Base-by-base conservation (phyloP, 2,329 filamentous ascomycete genomes). In the Cryoendolithus antarcticus region DNA sequence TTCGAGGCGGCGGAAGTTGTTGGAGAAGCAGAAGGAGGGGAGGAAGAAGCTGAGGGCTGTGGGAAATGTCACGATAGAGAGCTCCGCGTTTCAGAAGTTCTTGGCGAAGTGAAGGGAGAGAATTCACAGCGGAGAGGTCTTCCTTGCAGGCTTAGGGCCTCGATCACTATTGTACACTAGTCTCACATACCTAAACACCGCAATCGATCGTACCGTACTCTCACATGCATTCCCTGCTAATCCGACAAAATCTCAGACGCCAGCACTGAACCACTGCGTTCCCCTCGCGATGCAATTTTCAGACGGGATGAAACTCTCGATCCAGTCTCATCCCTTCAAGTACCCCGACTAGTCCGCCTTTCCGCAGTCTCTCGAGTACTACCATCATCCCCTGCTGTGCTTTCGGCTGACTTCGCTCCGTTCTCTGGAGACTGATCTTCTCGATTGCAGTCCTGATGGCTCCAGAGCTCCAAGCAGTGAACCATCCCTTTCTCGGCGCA, bases 1-100 rank as follows among this genome's bases (percentile, higher is more conserved):
- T 10, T 77, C 77, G 3, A 69, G 91, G 42, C 74, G 88, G 30
- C 74, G 78, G 54, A 98, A 98, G 62, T 62, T 98, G 48, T 63
- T 98, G 8, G 89, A 96, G 65, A 94, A 89, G 69, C 91, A 98
- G 62, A 98, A 98, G 65, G 88, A 88, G 49, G 91, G 91, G 0
- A 73, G 86, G 40, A 95, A 94, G 74, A 82, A 81, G 61, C 63
- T 98, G 43, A 76, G 85, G 43, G 74, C 81, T 1, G 80, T 88
- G 4, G 66, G 91, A 0, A 94, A 93, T 56, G 88, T 98, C 1
- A 74, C 86, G n/a, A 96, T 98, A 59, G 88, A 96, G 45, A 86
- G 95, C 53, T 82, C 86, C 50, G 86, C 88, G 3, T 98, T 96
- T 58, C 91, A 98, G 62, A 84, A 78, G 49, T 98, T 98, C 59